These are phyloP conservation scores for Dactylellina haptotyla DNA, from an alignment of 2,329 filamentous ascomycete species.

Conservation along the genomic window DNA sequence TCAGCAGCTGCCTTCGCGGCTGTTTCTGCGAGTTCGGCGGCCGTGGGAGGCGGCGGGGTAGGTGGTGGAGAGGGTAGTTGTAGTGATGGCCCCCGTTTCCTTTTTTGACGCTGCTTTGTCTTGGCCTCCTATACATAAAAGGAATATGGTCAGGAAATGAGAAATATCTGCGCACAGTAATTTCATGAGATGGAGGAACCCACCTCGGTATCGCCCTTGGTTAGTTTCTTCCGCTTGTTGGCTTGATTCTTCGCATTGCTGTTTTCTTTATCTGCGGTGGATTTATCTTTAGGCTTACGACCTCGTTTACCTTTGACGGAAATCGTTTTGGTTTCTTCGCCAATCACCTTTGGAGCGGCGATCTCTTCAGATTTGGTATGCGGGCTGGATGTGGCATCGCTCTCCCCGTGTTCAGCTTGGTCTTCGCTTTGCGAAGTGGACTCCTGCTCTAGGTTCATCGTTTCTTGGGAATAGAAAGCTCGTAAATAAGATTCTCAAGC, in stretches of 20 bases:
- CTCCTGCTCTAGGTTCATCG: too few species aligned
- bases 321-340: background rate
- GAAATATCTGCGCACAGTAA: too few species aligned
- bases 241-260: background rate
- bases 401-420: too few species aligned
- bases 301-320: conserved; percentile 23
- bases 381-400: too few species aligned
- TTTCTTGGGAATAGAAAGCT: too few species aligned
- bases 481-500: too few species aligned
- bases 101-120: conserved; percentile 13
- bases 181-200: too few species aligned
- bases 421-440: too few species aligned
- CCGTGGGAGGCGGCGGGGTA: conserved; percentile 14
- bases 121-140: background rate
- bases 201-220: background rate
- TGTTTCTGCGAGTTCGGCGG: conserved; percentile 10
- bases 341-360: background rate
- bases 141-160: too few species aligned
- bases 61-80: conserved; percentile 8
- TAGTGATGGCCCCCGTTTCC: background rate
- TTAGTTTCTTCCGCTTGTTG: conserved; percentile 6
- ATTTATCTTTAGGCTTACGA: conserved; percentile 15
- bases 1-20: background rate
- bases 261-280: background rate
- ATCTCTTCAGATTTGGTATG: too few species aligned